Conservation (phyloP, 305 asterid genomes). For the Plantago rigida region DNA sequence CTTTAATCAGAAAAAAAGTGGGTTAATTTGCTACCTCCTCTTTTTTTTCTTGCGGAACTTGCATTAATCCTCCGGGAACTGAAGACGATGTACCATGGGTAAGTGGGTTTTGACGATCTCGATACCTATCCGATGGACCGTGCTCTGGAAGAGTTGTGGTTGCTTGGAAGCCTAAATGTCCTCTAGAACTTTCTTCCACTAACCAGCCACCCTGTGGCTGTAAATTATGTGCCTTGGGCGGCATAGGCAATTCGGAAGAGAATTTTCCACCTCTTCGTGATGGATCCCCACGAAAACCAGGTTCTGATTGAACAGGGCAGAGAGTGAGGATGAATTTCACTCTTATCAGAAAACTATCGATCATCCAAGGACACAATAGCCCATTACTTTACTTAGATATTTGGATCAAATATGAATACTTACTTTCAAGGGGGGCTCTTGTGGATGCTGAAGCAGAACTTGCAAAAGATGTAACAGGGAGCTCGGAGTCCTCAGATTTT, state of each 20-base stretch:
- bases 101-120: constrained; percentile 40
- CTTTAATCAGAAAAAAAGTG: constrained; percentile 8
- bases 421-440: constrained; percentile 71
- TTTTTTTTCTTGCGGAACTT: constrained; percentile 36
- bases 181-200: constrained; percentile 50
- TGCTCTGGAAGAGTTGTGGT: constrained; percentile 39
- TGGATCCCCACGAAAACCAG: constrained; percentile 77
- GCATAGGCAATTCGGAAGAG: constrained; percentile 52
- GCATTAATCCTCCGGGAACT: constrained; percentile 34
- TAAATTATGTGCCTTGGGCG: constrained; percentile 40
- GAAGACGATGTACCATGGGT: constrained; percentile 37
- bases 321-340: not conserved
- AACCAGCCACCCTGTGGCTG: constrained; percentile 65
- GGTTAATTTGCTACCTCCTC: constrained; percentile 51
- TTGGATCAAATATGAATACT: constrained; percentile 13
- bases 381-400: constrained; percentile 13
- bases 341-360: not conserved
- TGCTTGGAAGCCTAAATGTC: constrained; percentile 34
- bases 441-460: constrained; percentile 42
- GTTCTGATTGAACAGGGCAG: constrained; percentile 42
- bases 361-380: constrained; percentile 13
- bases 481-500: constrained; percentile 53
- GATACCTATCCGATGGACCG: constrained; percentile 43
- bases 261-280: constrained; percentile 54
- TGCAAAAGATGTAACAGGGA: constrained; percentile 37